Conservation (phyloP, 108 stramenopile species). For the Stephanodiscus minutulus region DNA sequence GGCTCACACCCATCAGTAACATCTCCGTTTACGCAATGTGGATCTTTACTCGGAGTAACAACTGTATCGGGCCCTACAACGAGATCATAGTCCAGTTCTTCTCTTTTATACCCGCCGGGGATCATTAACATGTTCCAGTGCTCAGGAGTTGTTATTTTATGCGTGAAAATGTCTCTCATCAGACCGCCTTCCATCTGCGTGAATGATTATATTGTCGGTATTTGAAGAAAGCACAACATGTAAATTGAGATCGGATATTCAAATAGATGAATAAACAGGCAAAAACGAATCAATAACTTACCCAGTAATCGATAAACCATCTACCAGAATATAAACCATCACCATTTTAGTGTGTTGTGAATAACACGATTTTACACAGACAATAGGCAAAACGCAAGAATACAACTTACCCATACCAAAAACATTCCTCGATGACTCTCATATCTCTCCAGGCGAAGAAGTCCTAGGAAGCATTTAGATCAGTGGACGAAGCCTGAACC, state of each 20-base stretch:
- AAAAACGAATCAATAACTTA: too few species aligned
- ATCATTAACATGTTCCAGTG: constrained; percentile 48
- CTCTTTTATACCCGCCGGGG: constrained; percentile 10
- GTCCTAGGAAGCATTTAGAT: not conserved
- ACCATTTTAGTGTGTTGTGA: too few species aligned
- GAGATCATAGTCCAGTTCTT: constrained; percentile 3
- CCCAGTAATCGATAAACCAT: constrained; percentile 51
- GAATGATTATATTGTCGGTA: not conserved
- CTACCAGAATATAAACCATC: constrained; percentile 21
- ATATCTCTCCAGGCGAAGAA: constrained; percentile 39
- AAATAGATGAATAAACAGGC: not conserved
- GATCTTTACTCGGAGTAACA: constrained; percentile 41
- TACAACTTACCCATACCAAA: constrained; percentile 37
- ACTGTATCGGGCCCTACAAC: constrained; percentile 27
- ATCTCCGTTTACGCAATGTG: constrained; percentile 6
- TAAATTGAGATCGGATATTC: not conserved
- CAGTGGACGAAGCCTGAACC: too few species aligned
- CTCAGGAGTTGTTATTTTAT: constrained; percentile 33
- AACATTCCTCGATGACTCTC: constrained; percentile 28
- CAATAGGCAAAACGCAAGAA: too few species aligned
- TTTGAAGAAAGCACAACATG: too few species aligned
- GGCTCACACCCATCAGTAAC: constrained; percentile 24
- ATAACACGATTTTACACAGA: too few species aligned
- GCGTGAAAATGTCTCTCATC: constrained; percentile 38
- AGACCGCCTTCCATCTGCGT: constrained; percentile 2